Evolutionary conservation across 345 rosid species (phyloP).

Genomic region (Populus nigra): DNA sequence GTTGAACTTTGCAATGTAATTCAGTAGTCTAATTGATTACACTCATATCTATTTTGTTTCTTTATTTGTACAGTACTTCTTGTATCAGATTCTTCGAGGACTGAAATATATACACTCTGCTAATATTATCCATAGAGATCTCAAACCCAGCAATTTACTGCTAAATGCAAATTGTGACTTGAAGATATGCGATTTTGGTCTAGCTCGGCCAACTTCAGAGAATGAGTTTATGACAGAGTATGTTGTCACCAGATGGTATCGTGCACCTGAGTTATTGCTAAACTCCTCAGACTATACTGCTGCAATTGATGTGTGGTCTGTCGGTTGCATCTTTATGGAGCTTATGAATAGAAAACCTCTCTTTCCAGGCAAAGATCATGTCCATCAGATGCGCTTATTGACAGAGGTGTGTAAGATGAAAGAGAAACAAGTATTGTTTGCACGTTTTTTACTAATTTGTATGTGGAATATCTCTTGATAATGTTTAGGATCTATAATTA

Average conservation of each 20-base stretch:
- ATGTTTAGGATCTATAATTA: not conserved
- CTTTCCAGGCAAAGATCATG: conserved; percentile 93
- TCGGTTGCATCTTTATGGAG: conserved; percentile 97
- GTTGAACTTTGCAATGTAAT: not conserved
- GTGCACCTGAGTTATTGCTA: conserved; percentile 92
- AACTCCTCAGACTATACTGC: conserved; percentile 89
- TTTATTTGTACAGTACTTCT: conserved; percentile 68
- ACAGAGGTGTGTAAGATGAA: conserved; percentile 60
- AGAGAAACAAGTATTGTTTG: not conserved
- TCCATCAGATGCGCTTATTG: conserved; percentile 89
- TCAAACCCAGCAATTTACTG: conserved; percentile 90
- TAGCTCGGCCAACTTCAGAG: conserved; percentile 86
- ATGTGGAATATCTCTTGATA: not conserved
- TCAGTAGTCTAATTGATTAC: conserved; percentile 5
- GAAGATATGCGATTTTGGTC: conserved; percentile 92
- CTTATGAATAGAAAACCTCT: conserved; percentile 89
- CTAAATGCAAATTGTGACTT: conserved; percentile 87
- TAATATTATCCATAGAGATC: conserved; percentile 85
- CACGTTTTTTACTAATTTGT: not conserved
- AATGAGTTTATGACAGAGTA: conserved; percentile 97
- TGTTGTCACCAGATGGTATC: conserved; percentile 97
- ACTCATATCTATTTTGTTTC: not conserved
- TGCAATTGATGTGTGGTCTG: conserved; percentile 98
- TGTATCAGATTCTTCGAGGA: conserved; percentile 93
- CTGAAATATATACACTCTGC: conserved; percentile 96